Percentiles rank a stretch among this genome's conserved stretches.
Evolutionary conservation across 2,329 filamentous ascomycete genomes (phyloP).

Genomic region (Penicillium sclerotiorum): DNA sequence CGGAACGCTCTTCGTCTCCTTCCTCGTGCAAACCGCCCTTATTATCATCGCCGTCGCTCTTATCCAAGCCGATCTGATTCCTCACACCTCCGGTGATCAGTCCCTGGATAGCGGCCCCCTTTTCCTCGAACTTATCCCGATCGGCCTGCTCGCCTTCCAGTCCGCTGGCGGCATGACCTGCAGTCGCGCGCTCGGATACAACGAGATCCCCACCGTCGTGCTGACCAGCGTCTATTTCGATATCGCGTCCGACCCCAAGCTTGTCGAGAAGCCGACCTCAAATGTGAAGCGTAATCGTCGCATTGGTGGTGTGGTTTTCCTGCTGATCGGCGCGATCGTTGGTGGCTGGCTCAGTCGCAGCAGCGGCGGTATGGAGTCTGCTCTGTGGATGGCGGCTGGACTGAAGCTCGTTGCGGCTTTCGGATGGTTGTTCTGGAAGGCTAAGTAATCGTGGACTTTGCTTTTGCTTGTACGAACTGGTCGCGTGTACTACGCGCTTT

Average conservation of each 20-base stretch:
- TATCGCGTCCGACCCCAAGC: slow-evolving; percentile 45
- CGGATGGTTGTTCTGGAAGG: slow-evolving; percentile 44
- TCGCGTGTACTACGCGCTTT: no score
- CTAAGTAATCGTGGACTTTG: slow-evolving; percentile 12
- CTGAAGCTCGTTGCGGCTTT: slow-evolving; percentile 42
- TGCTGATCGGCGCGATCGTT: slow-evolving; percentile 45
- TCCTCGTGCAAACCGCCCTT: slow-evolving; percentile 42
- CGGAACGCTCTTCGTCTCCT: slow-evolving; percentile 44
- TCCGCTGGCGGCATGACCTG: slow-evolving; percentile 48
- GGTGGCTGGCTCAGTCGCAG: slow-evolving; percentile 48
- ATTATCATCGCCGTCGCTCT: slow-evolving; percentile 45
- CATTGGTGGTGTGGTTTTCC: slow-evolving; percentile 39
- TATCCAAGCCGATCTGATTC: slow-evolving; percentile 42
- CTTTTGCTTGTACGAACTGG: no score
- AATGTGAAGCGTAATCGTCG: slow-evolving; percentile 45
- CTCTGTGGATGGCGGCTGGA: slow-evolving; percentile 47
- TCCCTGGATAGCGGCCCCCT: slow-evolving; percentile 29
- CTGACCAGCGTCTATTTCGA: slow-evolving; percentile 52
- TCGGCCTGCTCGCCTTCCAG: slow-evolving; percentile 49
- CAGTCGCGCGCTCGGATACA: slow-evolving; percentile 44
- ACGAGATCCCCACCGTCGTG: slow-evolving; percentile 51
- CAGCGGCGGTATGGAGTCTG: slow-evolving; percentile 46
- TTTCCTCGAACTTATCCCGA: slow-evolving; percentile 46
- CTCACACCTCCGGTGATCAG: slow-evolving; percentile 28
- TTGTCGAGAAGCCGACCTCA: slow-evolving; percentile 34